These are phyloP conservation scores for Diaporthe destruens DNA, from an alignment of 2,329 filamentous ascomycete species.

Conservation along the genomic window DNA sequence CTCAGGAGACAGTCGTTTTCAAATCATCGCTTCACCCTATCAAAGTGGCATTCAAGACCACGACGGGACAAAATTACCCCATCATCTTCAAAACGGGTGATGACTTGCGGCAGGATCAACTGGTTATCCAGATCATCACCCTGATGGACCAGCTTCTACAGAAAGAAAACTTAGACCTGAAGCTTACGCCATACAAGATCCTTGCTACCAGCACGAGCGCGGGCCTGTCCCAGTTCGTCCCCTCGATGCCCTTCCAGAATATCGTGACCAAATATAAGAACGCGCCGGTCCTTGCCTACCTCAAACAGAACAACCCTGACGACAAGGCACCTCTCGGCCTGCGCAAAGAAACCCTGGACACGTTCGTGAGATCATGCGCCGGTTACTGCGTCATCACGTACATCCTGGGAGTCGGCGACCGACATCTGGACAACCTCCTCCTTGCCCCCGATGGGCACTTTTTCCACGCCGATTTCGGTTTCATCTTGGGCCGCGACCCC, in stretches of 20 bases:
- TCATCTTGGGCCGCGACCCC: conserved; percentile 95
- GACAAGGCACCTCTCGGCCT: conserved; percentile 84
- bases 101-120: conserved; percentile 94
- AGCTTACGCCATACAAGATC: conserved; percentile 95
- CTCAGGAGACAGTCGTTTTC: conserved; percentile 91
- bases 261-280: conserved; percentile 86
- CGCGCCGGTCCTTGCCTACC: conserved; percentile 78
- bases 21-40: conserved; percentile 95
- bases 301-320: conserved; percentile 91
- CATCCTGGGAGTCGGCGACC: conserved; percentile 93
- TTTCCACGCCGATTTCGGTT: conserved; percentile 98
- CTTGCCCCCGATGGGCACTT: conserved; percentile 92
- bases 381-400: conserved; percentile 99
- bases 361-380: conserved; percentile 94
- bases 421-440: conserved; percentile 94
- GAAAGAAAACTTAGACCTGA: conserved; percentile 96
- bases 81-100: conserved; percentile 98
- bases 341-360: conserved; percentile 92
- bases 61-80: conserved; percentile 81
- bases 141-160: conserved; percentile 96
- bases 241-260: conserved; percentile 84
- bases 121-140: conserved; percentile 97
- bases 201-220: conserved; percentile 91
- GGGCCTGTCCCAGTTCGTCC: conserved; percentile 93
- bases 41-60: conserved; percentile 89